A percentile compares a stretch with the other conserved stretches of the same genome.
Conservation (phyloP, 2,329 filamentous ascomycete genomes). For the Claviceps monticola region DNA sequence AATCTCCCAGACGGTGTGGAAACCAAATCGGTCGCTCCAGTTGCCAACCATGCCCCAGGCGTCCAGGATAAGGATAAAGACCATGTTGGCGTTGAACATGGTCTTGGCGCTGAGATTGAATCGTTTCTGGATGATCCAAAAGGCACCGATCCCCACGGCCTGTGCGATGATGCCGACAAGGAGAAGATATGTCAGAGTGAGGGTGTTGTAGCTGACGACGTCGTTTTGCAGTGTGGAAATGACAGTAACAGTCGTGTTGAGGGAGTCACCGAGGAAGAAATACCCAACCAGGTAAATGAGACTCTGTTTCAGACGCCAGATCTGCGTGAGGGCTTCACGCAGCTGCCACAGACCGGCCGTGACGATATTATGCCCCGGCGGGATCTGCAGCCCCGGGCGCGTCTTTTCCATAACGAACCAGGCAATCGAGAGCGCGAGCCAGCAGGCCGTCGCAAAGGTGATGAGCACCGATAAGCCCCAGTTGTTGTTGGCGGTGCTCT, state of each 20-base stretch:
- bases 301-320: constrained; percentile 52
- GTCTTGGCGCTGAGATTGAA: constrained; percentile 47
- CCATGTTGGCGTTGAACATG: constrained; percentile 53
- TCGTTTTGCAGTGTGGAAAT: constrained; percentile 51
- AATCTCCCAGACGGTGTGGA: constrained; percentile 31
- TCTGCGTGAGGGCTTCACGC: constrained; percentile 40
- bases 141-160: constrained; percentile 45
- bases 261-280: constrained; percentile 54
- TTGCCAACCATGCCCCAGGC: constrained; percentile 33
- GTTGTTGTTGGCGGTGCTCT: constrained; percentile 45
- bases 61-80: constrained; percentile 46
- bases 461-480: constrained; percentile 53
- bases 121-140: constrained; percentile 48
- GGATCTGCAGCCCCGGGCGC: constrained; percentile 38
- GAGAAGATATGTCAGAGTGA: constrained; percentile 51
- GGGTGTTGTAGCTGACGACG: constrained; percentile 49
- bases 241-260: constrained; percentile 58
- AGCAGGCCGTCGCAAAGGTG: constrained; percentile 49
- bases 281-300: constrained; percentile 53
- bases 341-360: constrained; percentile 50
- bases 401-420: constrained; percentile 55
- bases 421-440: constrained; percentile 48
- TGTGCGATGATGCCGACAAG: constrained; percentile 53
- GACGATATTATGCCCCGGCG: constrained; percentile 30
- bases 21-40: constrained; percentile 30